phyloP scores from a whole-genome alignment of 257 asterid genomes.

The Solanum neorickii region DNA sequence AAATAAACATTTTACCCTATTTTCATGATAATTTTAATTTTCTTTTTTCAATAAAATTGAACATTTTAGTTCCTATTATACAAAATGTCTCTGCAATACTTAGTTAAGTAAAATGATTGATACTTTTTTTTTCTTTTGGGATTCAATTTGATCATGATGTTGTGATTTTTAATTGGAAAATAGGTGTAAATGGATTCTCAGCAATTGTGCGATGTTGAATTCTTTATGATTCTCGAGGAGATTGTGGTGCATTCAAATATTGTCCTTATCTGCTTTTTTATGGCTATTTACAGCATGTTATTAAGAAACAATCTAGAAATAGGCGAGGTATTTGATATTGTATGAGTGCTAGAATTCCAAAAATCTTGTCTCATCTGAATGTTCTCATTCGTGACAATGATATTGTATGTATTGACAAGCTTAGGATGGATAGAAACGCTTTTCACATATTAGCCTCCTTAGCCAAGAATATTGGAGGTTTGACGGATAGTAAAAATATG shows the following conservation, averaged over 20 bases:
- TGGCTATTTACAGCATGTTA: neutral
- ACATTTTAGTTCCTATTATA: neutral
- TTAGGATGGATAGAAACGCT: no score
- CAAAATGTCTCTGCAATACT: no score
- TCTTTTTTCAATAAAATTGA: no score
- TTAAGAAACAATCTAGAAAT: no score
- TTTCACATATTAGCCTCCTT: neutral
- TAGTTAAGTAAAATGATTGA: neutral
- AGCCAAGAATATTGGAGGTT: neutral
- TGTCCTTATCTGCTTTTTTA: neutral
- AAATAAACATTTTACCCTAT: neutral
- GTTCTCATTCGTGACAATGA: neutral
- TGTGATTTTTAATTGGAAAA: neutral
- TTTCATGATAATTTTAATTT: no score
- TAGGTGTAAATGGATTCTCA: neutral
- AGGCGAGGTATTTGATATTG: neutral
- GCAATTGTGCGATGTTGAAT: neutral
- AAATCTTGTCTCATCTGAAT: neutral
- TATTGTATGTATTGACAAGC: neutral
- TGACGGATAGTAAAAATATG: neutral
- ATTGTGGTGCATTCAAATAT: neutral
- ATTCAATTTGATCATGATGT: neutral
- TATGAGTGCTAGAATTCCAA: neutral
- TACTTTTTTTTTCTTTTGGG: no score
- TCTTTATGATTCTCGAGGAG: neutral